phyloP scores from a whole-genome alignment of 2,329 filamentous ascomycete genomes.

The Aureobasidium leucospermi region DNA sequence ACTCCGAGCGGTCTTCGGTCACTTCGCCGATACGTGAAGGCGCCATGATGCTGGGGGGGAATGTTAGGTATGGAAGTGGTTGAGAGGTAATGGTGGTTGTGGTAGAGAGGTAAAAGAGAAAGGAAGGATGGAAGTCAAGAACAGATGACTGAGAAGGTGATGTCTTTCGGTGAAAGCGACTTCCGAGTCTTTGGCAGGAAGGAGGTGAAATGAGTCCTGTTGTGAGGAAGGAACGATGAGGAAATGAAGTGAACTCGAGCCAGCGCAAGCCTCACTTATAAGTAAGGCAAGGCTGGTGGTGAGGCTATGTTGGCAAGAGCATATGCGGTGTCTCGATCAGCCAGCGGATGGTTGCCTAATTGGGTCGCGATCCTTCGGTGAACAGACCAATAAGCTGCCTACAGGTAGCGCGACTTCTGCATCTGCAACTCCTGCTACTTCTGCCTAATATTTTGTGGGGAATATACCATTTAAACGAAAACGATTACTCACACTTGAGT shows the following conservation, averaged over 20 bases:
- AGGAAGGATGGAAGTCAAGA: background rate
- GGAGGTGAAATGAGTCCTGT: background rate
- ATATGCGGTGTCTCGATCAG: constrained; percentile 2
- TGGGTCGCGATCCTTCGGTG: background rate
- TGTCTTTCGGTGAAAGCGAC: too few relatives aligned
- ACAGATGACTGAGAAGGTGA: too few relatives aligned
- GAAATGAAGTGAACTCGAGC: too few relatives aligned
- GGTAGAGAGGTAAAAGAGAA: background rate
- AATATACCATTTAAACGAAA: background rate
- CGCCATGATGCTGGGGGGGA: background rate
- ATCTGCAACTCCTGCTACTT: background rate
- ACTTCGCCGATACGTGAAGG: background rate
- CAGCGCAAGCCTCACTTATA: background rate
- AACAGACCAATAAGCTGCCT: background rate
- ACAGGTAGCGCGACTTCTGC: background rate
- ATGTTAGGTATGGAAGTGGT: background rate
- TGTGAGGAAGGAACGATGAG: background rate
- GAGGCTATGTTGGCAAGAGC: background rate
- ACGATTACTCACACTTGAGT: background rate
- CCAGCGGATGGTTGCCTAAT: background rate
- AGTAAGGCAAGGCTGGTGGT: background rate
- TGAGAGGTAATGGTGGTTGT: background rate
- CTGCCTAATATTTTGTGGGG: background rate
- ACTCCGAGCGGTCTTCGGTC: background rate
- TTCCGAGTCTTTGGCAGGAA: background rate